Evolutionary conservation across 805 yeast species (phyloP).

Genomic region (Pichia nanzhaoensis): DNA sequence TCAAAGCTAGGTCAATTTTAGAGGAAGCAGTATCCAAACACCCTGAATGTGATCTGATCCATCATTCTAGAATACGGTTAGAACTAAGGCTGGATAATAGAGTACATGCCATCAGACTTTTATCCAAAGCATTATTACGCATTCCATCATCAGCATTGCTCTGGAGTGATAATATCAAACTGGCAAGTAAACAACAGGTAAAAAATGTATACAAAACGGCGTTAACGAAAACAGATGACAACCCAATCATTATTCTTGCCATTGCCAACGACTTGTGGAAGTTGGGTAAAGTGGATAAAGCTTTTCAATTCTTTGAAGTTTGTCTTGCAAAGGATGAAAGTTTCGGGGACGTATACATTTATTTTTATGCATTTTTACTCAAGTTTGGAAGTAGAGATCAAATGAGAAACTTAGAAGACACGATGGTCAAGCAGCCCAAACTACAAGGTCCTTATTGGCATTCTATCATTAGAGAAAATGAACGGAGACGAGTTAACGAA

Average conservation of each 20-base stretch:
- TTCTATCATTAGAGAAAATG: constrained; percentile 39
- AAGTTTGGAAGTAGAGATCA: constrained; percentile 37
- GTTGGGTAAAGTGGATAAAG: constrained; percentile 56
- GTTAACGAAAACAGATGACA: constrained; percentile 55
- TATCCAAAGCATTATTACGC: constrained; percentile 51
- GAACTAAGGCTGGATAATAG: constrained; percentile 47
- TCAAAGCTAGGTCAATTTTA: constrained; percentile 63
- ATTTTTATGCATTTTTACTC: constrained; percentile 43
- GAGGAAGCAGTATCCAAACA: constrained; percentile 57
- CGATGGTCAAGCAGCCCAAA: constrained; percentile 43
- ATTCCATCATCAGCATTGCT: constrained; percentile 53
- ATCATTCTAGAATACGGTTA: constrained; percentile 51
- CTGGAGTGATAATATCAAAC: constrained; percentile 58
- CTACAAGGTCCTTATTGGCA: constrained; percentile 61
- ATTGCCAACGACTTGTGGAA: constrained; percentile 66
- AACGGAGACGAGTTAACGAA: constrained; percentile 21
- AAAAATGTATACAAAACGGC: constrained; percentile 65
- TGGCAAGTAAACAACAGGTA: constrained; percentile 36
- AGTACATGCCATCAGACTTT: constrained; percentile 45
- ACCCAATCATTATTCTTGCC: constrained; percentile 48
- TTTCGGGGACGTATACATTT: constrained; percentile 77
- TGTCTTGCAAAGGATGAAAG: constrained; percentile 39
- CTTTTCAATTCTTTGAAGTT: constrained; percentile 71
- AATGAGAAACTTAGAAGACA: constrained; percentile 28
- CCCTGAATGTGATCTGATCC: constrained; percentile 44